A percentile compares a stretch with the other conserved stretches of the same genome.
Conservation (phyloP, 345 rosid genomes). For the Ceriops decandra region DNA sequence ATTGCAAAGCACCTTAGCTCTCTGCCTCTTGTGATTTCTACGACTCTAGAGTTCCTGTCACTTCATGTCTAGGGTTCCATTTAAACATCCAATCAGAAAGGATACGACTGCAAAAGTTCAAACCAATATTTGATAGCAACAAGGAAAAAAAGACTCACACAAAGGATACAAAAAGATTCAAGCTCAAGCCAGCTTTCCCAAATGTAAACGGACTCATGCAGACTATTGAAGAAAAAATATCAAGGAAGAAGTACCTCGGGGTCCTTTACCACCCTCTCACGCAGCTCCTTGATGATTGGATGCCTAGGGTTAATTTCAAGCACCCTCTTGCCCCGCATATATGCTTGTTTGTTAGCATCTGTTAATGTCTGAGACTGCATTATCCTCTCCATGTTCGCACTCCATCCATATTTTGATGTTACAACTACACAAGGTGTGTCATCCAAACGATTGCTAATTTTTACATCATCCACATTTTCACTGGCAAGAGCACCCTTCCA, state of each 20-base stretch:
- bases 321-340: slow-evolving; percentile 92
- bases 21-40: too few relatives aligned
- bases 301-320: slow-evolving; percentile 95
- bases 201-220: background rate
- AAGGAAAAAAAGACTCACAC: too few relatives aligned
- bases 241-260: slow-evolving; percentile 55
- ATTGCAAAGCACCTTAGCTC: too few relatives aligned
- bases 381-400: slow-evolving; percentile 96
- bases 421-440: slow-evolving; percentile 94
- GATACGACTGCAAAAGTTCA: too few relatives aligned
- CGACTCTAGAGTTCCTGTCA: too few relatives aligned
- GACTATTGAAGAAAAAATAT: background rate
- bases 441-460: slow-evolving; percentile 82
- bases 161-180: too few relatives aligned
- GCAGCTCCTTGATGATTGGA: slow-evolving; percentile 92
- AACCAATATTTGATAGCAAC: too few relatives aligned
- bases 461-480: slow-evolving; percentile 90
- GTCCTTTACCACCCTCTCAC: slow-evolving; percentile 69
- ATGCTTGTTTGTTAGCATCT: slow-evolving; percentile 85
- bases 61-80: too few relatives aligned
- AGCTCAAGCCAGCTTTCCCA: background rate
- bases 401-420: slow-evolving; percentile 95
- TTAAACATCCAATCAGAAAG: too few relatives aligned
- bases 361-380: slow-evolving; percentile 97
- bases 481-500: slow-evolving; percentile 74